Base-by-base conservation (phyloP, 805 yeast genomes). In the Barnettozyma siamensis region DNA sequence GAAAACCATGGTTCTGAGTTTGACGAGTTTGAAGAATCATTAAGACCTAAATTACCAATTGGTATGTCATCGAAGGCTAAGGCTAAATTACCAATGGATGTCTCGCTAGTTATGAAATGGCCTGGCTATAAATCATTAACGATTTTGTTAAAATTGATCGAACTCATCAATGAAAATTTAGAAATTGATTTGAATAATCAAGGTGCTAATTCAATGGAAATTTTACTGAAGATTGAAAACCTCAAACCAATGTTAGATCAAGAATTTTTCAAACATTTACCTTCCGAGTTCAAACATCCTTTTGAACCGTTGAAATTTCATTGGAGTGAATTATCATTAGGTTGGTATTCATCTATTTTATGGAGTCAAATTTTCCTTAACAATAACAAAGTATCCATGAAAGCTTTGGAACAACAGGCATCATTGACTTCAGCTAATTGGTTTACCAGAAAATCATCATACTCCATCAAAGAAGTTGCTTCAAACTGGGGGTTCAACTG, bases 311-410 rank as follows among this genome's bases (percentile, higher is more conserved):
- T 82, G 46, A 66, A 57, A 44, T 81, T 85, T 49, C 57, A 63
- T 5, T 86, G 95, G 95, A 72, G 75, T 31, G 64, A 64, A 40
- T 54, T 69, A 19, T 78, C 86, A 0, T 62, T 84, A 19, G 89
- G 88, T 0, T 86, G 95, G 95, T 85, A 85, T 59, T 69, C 73
- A 31, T 72, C 83, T 5, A 64, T 83, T 9, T 52, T 85, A 20
- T 83, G 85, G 80, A 76, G 80, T 2, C 62, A 66, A 26, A 70
- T 83, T 0, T 83, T 69, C 50, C 49, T 58, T 18, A 41, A 45
- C 11, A 43, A 41, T n/a, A 35, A 43, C 11, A 27, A 47, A 2
- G 41, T 24, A 12, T 50, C 49, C 10, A n/a, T 26, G 16, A 11
- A 35, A 7, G 35, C 44, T 2, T 26, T 20, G 2, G 34, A 41